Base-by-base conservation (phyloP, 73 alveolate species). In the Tetrahymena borealis region DNA sequence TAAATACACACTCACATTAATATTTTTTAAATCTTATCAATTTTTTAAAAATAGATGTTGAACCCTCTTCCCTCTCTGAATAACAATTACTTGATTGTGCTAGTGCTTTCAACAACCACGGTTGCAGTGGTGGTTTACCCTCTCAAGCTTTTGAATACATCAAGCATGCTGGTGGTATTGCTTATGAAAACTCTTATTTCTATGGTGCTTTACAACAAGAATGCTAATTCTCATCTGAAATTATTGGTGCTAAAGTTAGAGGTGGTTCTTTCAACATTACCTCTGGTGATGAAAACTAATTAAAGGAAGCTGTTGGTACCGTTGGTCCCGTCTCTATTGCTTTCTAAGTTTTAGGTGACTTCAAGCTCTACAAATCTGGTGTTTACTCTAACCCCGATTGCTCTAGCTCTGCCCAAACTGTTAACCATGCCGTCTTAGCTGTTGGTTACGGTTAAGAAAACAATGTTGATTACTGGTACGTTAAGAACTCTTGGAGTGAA, bases 1-100 rank as follows among this genome's bases (percentile, higher is more conserved):
- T n/a, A n/a, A n/a, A n/a, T n/a, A n/a, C n/a, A n/a, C n/a, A n/a
- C n/a, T n/a, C n/a, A n/a, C n/a, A n/a, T 60, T 60, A 60, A 20
- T 60, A 60, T 20, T 60, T 4, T 24, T 60, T 60, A 60, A 60
- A 15, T 60, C 2, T 15, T 60, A n/a, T 60, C 28, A 15, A 18
- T 41, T 18, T 24, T 60, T 60, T 60, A 60, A 38, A 78, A n/a
- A 78, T 91, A 24, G 94, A 93, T 38, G 97, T 97, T 39, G 93
- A 60, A 24, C 94, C 95, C 33, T 16, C 92, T 41, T 12, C 91
- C 11, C 92, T 96, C 78, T 95, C 99, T 24, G 98, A 96, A 91
- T 97, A 97, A 91, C 94, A 96, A 60, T 94, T 97, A 32, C 95
- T 97, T 24, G 99, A 97, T 93, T 98, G 99, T 92, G 94, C 98